Evolutionary conservation across 2,329 filamentous ascomycete genomes (phyloP).

Genomic region (Akanthomyces uredinophilus): DNA sequence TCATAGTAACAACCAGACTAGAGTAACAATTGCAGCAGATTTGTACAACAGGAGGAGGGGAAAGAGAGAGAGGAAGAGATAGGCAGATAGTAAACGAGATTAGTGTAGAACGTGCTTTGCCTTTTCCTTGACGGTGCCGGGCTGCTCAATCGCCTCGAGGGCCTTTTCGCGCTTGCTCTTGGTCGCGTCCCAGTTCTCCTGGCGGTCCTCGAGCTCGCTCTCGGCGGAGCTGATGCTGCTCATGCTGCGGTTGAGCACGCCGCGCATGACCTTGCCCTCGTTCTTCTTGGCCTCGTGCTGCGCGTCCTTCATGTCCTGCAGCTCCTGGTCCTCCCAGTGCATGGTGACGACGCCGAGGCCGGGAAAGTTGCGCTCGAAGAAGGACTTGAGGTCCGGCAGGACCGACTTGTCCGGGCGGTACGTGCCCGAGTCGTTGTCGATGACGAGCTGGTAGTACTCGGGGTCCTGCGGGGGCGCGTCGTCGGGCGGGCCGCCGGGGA

Average conservation of each 20-base stretch:
- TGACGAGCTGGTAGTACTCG: conserved; percentile 74
- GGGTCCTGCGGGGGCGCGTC: conserved; percentile 41
- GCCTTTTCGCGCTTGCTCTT: conserved; percentile 49
- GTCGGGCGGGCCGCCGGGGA: conserved; percentile 42
- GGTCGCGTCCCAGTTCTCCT: conserved; percentile 33
- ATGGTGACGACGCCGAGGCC: conserved; percentile 69
- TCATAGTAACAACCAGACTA: background rate
- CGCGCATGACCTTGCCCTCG: conserved; percentile 44
- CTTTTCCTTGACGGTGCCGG: conserved; percentile 37
- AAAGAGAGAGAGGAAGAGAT: background rate
- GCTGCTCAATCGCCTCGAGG: conserved; percentile 47
- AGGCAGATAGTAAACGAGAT: background rate
- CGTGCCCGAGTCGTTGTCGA: conserved; percentile 93
- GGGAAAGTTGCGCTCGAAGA: conserved; percentile 68
- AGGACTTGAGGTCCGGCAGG: conserved; percentile 65
- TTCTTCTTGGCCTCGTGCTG: conserved; percentile 71
- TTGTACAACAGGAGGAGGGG: no score
- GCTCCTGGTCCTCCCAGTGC: conserved; percentile 72
- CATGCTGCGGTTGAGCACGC: conserved; percentile 54
- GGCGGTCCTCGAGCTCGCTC: conserved; percentile 45
- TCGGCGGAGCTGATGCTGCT: conserved; percentile 49
- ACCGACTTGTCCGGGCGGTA: conserved; percentile 80
- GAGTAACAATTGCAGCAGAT: background rate
- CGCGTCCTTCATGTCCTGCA: conserved; percentile 68
- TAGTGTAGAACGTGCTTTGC: conserved; percentile 13